Conservation (phyloP, 2,329 filamentous ascomycete genomes). For the Dothideomycetes sp. region DNA sequence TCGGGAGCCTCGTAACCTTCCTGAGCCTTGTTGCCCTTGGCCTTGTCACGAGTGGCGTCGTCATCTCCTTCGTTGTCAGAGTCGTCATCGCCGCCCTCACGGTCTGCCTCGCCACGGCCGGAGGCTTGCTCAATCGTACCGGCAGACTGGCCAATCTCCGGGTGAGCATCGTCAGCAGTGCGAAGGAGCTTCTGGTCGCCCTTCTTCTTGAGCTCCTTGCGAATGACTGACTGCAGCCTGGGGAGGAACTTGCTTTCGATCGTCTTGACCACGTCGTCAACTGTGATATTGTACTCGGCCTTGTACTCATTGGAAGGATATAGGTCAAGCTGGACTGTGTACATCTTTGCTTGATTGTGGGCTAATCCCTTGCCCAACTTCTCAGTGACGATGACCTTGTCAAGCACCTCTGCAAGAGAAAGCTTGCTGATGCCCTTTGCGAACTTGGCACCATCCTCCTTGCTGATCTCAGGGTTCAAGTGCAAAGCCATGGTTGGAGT, state of each 20-base stretch:
- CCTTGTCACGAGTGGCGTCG: conserved; percentile 57
- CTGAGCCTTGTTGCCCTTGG: conserved; percentile 64
- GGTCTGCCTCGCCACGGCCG: conserved; percentile 31
- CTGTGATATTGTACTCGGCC: conserved; percentile 71
- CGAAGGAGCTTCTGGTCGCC: conserved; percentile 45
- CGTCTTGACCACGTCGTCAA: conserved; percentile 64
- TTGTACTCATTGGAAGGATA: conserved; percentile 78
- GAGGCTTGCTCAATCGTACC: conserved; percentile 43
- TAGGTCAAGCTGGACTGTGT: conserved; percentile 69
- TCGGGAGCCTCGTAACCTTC: conserved; percentile 84
- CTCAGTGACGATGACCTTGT: conserved; percentile 72
- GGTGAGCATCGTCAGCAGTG: conserved; percentile 56
- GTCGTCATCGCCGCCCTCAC: conserved; percentile 54
- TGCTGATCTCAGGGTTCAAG: conserved; percentile 59
- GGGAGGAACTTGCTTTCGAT: conserved; percentile 74
- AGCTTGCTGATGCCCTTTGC: conserved; percentile 86
- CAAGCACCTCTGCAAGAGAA: conserved; percentile 71
- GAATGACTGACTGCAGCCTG: conserved; percentile 57
- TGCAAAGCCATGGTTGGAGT: conserved; percentile 85
- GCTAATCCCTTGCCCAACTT: conserved; percentile 60
- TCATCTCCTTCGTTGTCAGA: conserved; percentile 47
- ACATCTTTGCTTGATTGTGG: conserved; percentile 67
- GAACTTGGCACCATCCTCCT: conserved; percentile 63
- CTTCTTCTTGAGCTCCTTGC: conserved; percentile 72
- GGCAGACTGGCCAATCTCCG: conserved; percentile 58